These are phyloP conservation scores for Colletotrichum nymphaeae DNA, from an alignment of 2,329 filamentous ascomycete species.

Conservation along the genomic window DNA sequence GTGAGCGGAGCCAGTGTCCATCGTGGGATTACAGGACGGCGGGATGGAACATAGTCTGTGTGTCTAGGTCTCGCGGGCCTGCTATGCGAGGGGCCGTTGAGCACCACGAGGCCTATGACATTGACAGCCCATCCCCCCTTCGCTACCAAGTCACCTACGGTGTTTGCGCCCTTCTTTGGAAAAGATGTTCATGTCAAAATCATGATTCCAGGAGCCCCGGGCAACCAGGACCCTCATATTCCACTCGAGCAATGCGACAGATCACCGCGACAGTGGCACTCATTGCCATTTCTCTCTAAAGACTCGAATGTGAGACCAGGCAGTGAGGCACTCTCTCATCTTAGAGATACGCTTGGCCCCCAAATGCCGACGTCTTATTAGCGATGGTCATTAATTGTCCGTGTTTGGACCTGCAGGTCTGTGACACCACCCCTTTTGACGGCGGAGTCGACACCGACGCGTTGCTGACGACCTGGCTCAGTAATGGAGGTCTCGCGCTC, in stretches of 20 bases:
- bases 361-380: constrained; percentile 24
- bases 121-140: neutral
- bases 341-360: neutral
- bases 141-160: constrained; percentile 1
- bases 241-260: neutral
- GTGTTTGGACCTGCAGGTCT: neutral
- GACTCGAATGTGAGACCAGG: neutral
- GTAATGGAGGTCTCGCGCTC: neutral
- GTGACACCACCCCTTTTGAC: constrained; percentile 2
- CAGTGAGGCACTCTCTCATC: neutral
- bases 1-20: neutral
- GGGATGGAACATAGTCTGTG: constrained; percentile 6
- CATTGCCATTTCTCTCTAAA: constrained; percentile 12
- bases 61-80: neutral
- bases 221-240: neutral
- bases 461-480: neutral
- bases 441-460: neutral
- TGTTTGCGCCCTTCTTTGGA: neutral
- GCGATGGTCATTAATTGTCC: constrained; percentile 1
- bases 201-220: neutral
- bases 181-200: constrained; percentile 2
- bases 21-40: constrained; percentile 17
- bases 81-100: neutral
- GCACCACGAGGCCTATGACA: neutral
- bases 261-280: neutral